Conservation (phyloP, 345 rosid genomes). For the Alliaria petiolata region DNA sequence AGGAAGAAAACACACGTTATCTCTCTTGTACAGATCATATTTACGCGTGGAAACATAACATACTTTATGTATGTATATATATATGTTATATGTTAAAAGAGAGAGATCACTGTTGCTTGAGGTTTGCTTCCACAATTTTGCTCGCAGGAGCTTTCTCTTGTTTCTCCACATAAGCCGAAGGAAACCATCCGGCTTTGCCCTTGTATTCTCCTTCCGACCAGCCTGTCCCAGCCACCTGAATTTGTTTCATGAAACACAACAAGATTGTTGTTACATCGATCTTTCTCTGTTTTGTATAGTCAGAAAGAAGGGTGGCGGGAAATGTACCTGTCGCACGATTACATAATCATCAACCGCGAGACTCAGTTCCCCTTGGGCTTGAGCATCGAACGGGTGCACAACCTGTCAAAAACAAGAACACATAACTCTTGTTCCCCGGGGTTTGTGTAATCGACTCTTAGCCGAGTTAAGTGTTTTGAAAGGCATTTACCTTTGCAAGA, state of each 20-base stretch:
- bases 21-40: slow-evolving; percentile 22
- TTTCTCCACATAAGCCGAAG: slow-evolving; percentile 71
- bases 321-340: slow-evolving; percentile 71
- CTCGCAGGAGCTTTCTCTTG: slow-evolving; percentile 61
- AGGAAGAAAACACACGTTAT: not conserved
- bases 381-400: slow-evolving; percentile 85
- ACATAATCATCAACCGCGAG: slow-evolving; percentile 72
- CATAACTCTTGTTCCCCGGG: not conserved
- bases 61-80: slow-evolving; percentile 1
- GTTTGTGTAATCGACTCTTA: not conserved
- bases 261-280: not conserved
- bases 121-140: slow-evolving; percentile 40
- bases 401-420: slow-evolving; percentile 41
- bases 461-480: not conserved
- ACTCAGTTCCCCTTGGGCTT: slow-evolving; percentile 79
- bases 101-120: slow-evolving; percentile 10
- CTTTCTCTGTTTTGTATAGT: not conserved
- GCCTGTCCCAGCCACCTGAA: slow-evolving; percentile 78
- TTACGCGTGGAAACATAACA: slow-evolving; percentile 10
- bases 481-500: slow-evolving; percentile 32
- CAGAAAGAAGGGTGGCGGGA: not conserved
- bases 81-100: not conserved
- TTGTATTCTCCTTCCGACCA: slow-evolving; percentile 94
- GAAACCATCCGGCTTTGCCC: slow-evolving; percentile 91
- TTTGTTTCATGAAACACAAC: not conserved